Conservation (phyloP, 139 green algal genomes). For the Prasinococcaceae sp. region DNA sequence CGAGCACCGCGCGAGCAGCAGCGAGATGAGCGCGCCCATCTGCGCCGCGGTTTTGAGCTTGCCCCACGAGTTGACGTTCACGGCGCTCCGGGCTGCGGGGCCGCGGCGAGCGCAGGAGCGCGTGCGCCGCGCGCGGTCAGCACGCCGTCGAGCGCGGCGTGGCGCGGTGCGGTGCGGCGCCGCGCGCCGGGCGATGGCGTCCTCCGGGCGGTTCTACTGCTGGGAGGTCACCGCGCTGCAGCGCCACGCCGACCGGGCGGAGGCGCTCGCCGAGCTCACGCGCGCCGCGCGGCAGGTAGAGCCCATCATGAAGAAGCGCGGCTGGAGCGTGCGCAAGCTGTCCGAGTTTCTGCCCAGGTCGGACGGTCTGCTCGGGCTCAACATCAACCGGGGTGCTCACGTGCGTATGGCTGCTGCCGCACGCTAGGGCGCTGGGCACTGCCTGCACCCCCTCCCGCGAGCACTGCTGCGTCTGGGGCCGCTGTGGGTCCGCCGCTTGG, state of each 20-base stretch:
- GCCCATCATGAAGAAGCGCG: conserved; percentile 54
- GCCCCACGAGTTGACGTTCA: background rate
- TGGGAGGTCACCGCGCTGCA: conserved; percentile 17
- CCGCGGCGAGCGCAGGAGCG: background rate
- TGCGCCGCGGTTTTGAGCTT: background rate
- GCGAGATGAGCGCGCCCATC: background rate
- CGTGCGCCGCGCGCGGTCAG: background rate
- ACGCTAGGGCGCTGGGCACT: background rate
- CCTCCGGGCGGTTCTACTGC: no score
- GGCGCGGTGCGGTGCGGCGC: no score
- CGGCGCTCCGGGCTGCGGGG: no score
- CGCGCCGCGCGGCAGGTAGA: conserved; percentile 58
- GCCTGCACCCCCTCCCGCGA: background rate
- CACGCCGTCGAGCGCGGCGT: no score
- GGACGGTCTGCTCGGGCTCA: conserved; percentile 40
- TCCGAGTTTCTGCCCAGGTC: conserved; percentile 40
- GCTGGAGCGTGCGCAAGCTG: conserved; percentile 44
- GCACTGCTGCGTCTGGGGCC: conserved; percentile 21
- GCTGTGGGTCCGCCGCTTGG: conserved; percentile 30
- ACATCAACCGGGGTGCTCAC: conserved; percentile 26
- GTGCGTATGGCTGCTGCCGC: conserved; percentile 26
- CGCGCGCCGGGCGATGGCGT: no score
- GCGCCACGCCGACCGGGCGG: conserved; percentile 2
- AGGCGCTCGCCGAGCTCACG: conserved; percentile 39
- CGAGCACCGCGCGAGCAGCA: background rate